Evolutionary conservation across 352 stramenopile genomes (phyloP), one percentile per base, ranked within the genome.

Genomic region (Pythium sukuiense): DNA sequence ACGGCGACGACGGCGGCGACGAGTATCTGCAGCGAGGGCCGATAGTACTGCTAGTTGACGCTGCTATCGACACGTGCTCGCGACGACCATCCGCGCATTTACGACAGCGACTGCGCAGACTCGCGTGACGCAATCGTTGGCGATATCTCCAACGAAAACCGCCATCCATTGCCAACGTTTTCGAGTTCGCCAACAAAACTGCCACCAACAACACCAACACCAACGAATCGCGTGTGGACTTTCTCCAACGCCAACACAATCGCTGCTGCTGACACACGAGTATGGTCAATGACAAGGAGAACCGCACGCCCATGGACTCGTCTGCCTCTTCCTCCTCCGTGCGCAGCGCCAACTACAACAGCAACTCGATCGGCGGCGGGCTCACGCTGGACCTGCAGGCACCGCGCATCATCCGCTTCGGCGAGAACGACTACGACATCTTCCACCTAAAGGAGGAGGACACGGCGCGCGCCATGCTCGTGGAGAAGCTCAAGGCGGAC

Each of bases 361-460:
- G 41, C 30, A 50, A 65, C 57, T 61, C 55, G 29, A 56, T 63
- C 30, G 53, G 65, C 54, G 55, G 29, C 29, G 32, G 29, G 9
- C 39, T 62, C 37, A 66, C 66, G 32, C 37, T 66, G 30, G 50
- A 72, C 50, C 24, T 67, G n/a, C 66, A 72, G 27, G 62, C 65
- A 43, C 54, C 64, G 45, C 73, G 71, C 20, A 74, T 80, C 48
- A 65, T 80, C 41, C 76, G 78, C 69, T 87, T 89, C 61, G 83
- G 81, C 24, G 83, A 92, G 69, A 80, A 78, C n/a, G 74, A 85
- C 43, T 63, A 77, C 43, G 74, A 83, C 29, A 61, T 92, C 1
- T 92, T 89, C 57, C 61, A 88, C 68, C 70, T 92, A 33, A 76
- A 81, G 30, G 71, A 74, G 45, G 70, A 80, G 1, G 77, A 88